Base-by-base conservation (phyloP, 805 yeast species). In the Wickerhamiella sergipiensis region DNA sequence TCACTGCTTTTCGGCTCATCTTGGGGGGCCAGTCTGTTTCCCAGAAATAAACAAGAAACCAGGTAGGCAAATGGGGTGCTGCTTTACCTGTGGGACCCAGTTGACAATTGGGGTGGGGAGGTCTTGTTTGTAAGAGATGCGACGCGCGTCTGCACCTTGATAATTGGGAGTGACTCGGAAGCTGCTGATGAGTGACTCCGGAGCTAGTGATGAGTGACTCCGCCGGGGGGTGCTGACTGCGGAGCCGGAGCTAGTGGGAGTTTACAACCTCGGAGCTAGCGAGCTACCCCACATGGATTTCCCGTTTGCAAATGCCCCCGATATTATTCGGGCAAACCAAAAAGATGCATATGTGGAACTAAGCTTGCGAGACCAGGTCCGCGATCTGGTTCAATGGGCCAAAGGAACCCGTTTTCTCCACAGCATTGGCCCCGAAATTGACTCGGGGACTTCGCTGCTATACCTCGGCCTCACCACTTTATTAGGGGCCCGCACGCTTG, bases 291-390 rank as follows among this genome's bases (percentile, higher is more conserved):
- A 17, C 40, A 39, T 52, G 59, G 57, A 58, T 17, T 67, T 80
- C 15, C 84, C 89, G 1, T 81, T 78, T 63, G 95, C 96, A 1
- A 83, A 83, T 60, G 89, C 95, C 1, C 89, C 96, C 0, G 82
- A 89, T 10, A 85, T 89, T 59, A 83, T 90, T 38, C 75, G 96
- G 49, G 86, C 97, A 1, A 81, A 86, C 63, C 97, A 90, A 62
- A 90, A 90, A 62, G 98, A 90, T 64, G 74, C 78, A 3, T 85
- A 82, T 58, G 78, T 85, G 43, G 83, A 81, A 57, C 66, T 74
- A 0, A 64, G 76, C 2, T 67, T 86, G 21, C 69, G 74, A 38
- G 64, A 69, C 2, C 79, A 82, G 55, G 56, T 88, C 2, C 75
- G 73, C 40, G 82, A 79, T 19, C 76, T 78, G 0, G 54, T 81